Base-by-base conservation (phyloP, 2,329 filamentous ascomycete species). In the Paraphaeosphaeria minitans region DNA sequence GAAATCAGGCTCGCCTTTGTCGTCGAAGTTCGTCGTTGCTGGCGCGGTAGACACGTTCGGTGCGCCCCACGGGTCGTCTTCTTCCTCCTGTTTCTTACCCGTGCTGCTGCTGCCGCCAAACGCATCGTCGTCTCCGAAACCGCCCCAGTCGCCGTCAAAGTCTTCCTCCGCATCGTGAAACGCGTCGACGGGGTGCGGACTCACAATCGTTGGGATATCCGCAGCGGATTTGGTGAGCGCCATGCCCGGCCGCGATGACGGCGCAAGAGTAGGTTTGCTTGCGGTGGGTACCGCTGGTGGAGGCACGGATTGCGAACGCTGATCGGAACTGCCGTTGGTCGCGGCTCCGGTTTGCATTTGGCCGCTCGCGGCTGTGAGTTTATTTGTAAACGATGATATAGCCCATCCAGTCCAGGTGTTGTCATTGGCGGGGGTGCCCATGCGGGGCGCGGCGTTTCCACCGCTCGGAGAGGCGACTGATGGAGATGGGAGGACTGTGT, bases 321-420 rank as follows among this genome's bases (percentile, higher is more conserved):
- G 70, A 21, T 83, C 77, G 13, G 80, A 80, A 2, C 78, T 79
- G 60, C 68, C 70, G 31, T 74, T 77, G 9, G 65, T 59, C 12
- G 48, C 79, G 14, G 87, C 80, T 13, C 49, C 79, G 13, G 87
- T 80, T 71, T 94, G 84, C 63, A 99, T 99, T 57, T 97, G 90
- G 19, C 95, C 95, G 9, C 90, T 90, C 0, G 92, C 93, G 0
- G 90, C 80, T 1, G 92, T 89, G 13, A 98, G 76, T 70, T 97
- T 97, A 78, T 98, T 98, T 1, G 95, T 98, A 74, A 99, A 99
- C 1, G 93, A 97, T 0, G 95, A 98, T 55, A 99, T 97, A 1
- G 95, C 95, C 95, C 95, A 99, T 13, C 95, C 95, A 1, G 95
- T 87, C 95, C 95, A 98, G 2, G 88, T 87, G 55, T 64, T 75